phyloP scores from a whole-genome alignment of 1,284 basidiomycete genomes.

The Cryptococcus deneoformans region DNA sequence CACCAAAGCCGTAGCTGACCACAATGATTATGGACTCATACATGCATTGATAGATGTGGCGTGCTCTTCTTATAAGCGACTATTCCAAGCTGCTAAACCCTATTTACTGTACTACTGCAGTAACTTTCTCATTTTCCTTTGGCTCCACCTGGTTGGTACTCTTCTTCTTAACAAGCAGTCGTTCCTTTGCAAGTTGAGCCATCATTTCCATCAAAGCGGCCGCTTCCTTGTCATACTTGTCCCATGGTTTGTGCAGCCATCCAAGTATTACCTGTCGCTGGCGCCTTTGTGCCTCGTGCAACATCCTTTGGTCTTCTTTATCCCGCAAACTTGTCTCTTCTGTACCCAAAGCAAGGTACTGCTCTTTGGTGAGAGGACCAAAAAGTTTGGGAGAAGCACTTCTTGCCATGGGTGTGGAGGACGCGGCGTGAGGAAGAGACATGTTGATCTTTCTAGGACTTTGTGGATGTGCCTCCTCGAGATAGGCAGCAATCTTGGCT shows the following conservation, averaged over 20 bases:
- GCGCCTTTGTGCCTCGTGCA: conserved; percentile 25
- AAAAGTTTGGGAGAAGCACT: conserved; percentile 3
- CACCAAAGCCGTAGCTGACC: too few relatives aligned
- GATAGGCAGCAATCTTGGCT: conserved; percentile 22
- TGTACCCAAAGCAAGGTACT: conserved; percentile 17
- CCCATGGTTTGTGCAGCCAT: conserved; percentile 34
- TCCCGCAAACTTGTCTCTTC: conserved; percentile 5
- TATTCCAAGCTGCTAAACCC: not conserved
- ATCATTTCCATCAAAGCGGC: conserved; percentile 22
- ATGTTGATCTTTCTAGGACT: conserved; percentile 3
- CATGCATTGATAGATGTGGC: too few relatives aligned
- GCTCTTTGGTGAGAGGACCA: conserved; percentile 29
- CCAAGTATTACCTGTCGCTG: conserved; percentile 31
- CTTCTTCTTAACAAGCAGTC: conserved; percentile 13
- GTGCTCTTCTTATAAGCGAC: too few relatives aligned
- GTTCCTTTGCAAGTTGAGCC: conserved; percentile 13
- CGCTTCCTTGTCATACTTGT: conserved; percentile 25
- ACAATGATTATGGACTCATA: too few relatives aligned
- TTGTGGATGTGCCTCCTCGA: conserved; percentile 4
- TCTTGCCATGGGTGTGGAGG: not conserved
- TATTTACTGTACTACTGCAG: not conserved
- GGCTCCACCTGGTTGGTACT: conserved; percentile 5
- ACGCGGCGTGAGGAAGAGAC: not conserved
- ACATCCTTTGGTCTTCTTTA: conserved; percentile 7
- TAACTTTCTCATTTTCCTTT: conserved; percentile 3